Evolutionary conservation across 1,284 basidiomycete genomes (phyloP), one percentile per base, ranked within the genome.

Genomic region (Ceratobasidium sp.): DNA sequence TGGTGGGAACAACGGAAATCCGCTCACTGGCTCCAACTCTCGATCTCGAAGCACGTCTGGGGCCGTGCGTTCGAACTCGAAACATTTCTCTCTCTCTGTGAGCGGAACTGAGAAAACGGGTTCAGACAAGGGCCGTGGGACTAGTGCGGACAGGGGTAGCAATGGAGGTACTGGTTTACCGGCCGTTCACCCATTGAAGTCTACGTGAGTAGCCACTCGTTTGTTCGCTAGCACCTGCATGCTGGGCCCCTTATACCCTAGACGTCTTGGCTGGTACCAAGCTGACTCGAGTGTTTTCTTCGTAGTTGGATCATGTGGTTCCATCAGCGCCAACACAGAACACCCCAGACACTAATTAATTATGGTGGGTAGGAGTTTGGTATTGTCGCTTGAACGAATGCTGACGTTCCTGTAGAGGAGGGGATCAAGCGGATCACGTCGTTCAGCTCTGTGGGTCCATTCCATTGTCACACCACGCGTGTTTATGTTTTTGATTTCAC

Each of bases 271-370:
- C n/a, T n/a, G n/a, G 71, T 64, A 59, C 39, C 46, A 24, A 66
- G 24, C 63, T 63, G 58, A 59, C 22, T 34, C 24, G 72, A 43
- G 65, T 76, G 69, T 76, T 63, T 76, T 74, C 78, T 56, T 49
- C 49, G 54, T 79, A 93, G 92, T 76, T 94, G 92, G 92, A 86
- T 92, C 5, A 92, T 93, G 80, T 94, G 90, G 90, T 94, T 93
- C 83, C 88, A 92, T 76, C 92, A 93, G 81, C 92, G 66, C 24
- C 66, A 93, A 80, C 90, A 90, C 75, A 83, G 90, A 1, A 91
- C 92, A 29, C 91, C 91, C 16, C 92, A 90, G 79, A 94, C 93
- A 83, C 89, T 91, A 77, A 86, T 88, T 14, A 92, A 87, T 80
- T 94, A 94, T 79, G 92, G 66, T 69, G 27, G 19, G 66, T 58